Conservation (phyloP, 2,329 filamentous ascomycete species). For the Fusarium paranaense region DNA sequence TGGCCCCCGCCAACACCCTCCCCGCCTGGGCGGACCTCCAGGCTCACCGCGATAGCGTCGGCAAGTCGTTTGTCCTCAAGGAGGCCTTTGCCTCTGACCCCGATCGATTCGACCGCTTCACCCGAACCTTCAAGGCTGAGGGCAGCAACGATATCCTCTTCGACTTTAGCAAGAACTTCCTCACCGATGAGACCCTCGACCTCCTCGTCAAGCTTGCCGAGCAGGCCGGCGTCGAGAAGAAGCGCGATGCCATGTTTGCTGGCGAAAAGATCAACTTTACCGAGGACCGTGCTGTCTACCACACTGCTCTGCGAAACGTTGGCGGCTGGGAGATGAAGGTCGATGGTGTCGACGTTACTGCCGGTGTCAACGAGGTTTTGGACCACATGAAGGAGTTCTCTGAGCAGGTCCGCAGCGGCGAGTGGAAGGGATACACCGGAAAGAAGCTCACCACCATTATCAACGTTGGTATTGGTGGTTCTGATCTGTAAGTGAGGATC, state of each 20-base stretch:
- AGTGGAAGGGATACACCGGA: slow-evolving; percentile 97
- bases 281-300: slow-evolving; percentile 94
- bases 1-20: slow-evolving; percentile 89
- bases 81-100: slow-evolving; percentile 92
- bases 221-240: slow-evolving; percentile 90
- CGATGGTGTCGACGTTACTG: slow-evolving; percentile 91
- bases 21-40: slow-evolving; percentile 91
- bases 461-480: slow-evolving; percentile 98
- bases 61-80: slow-evolving; percentile 92
- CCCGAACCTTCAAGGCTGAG: slow-evolving; percentile 83
- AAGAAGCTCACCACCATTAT: slow-evolving; percentile 97
- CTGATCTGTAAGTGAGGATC: slow-evolving; percentile 83
- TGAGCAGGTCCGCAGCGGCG: slow-evolving; percentile 90
- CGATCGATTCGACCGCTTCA: slow-evolving; percentile 90
- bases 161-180: slow-evolving; percentile 99
- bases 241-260: slow-evolving; percentile 96
- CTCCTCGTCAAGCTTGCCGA: slow-evolving; percentile 90
- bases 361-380: slow-evolving; percentile 89
- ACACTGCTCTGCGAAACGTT: slow-evolving; percentile 92
- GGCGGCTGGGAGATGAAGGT: slow-evolving; percentile 85
- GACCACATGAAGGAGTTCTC: slow-evolving; percentile 99
- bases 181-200: slow-evolving; percentile 90
- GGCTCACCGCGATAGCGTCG: slow-evolving; percentile 86
- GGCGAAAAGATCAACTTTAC: slow-evolving; percentile 99
- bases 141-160: slow-evolving; percentile 92